phyloP scores from a whole-genome alignment of 1,139 yeast genomes.

The Taphrina populina region DNA sequence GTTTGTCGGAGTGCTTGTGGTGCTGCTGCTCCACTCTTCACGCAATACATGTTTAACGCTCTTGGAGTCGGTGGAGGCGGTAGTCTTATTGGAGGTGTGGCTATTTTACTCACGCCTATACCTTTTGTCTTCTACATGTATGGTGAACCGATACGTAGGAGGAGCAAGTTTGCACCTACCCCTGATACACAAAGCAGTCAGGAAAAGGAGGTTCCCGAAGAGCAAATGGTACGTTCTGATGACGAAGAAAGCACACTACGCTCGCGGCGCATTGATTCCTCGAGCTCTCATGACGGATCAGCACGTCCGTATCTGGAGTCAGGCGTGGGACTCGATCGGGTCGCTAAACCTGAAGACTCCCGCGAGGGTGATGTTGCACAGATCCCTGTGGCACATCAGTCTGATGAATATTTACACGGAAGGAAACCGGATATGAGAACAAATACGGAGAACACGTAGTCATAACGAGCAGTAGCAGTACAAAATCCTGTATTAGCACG shows the following conservation, averaged over 20 bases:
- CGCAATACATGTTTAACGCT: conserved; percentile 50
- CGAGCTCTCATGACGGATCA: background rate
- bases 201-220: conserved; percentile 10
- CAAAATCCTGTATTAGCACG: too few species aligned
- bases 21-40: conserved; percentile 66
- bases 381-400: background rate
- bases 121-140: conserved; percentile 62
- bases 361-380: conserved; percentile 13
- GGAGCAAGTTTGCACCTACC: conserved; percentile 59
- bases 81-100: conserved; percentile 56
- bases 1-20: conserved; percentile 61
- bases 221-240: background rate
- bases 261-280: conserved; percentile 8
- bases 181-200: background rate
- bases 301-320: background rate
- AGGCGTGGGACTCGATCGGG: conserved; percentile 20
- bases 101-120: conserved; percentile 60
- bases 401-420: conserved; percentile 7
- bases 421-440: conserved; percentile 2
- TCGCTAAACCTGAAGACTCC: conserved; percentile 13
- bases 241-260: conserved; percentile 14
- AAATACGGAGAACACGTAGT: too few species aligned
- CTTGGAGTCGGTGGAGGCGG: conserved; percentile 68
- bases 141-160: conserved; percentile 62
- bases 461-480: too few species aligned